Evolutionary conservation across 768 basidiomycete genomes (phyloP), one percentile per base, ranked within the genome.

Genomic region (Amanita muscaria): DNA sequence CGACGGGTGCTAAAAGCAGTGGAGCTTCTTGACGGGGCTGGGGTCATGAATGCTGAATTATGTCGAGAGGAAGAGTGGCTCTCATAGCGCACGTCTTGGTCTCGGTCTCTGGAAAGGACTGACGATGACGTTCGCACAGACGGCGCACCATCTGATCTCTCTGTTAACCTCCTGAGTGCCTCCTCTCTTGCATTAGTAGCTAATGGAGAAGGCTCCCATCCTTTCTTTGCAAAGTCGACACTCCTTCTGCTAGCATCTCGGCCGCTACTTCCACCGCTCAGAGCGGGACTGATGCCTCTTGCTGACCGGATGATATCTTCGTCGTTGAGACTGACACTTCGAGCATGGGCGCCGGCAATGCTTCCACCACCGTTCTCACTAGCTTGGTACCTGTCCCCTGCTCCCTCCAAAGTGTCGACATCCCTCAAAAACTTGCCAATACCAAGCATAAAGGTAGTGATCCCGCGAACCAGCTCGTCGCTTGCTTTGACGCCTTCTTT

Each of bases 401-500:
- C 61, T 33, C 40, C 61, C 46, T 22, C 62, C 27, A 35, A 59
- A 21, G 54, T 56, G 19, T 59, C 61, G 18, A 70, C 59, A 42
- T 88, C 87, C 48, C 77, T 71, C 47, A 88, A 58, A 9, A 83
- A 68, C 58, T 75, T 76, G 24, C 88, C 86, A 5, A 83, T 69
- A 24, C 83, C 81, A n/a, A 89, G 64, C 51, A 90, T 60, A 47
- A 90, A 76, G 32, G 77, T 80, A 6, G 88, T 90, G 58, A 86
- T 66, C 5, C 77, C 79, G 44, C 88, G 66, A 3, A 89, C 80
- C 36, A 88, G 66, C 57, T 90, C 88, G 57, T 90, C 88, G 49
- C 83, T 83, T 44, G 78, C 72, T 53, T 81, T 68, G 51, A 85
- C 51, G 41, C 76, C 73, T 42, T 90, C 88, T 29, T 86, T 64